phyloP scores from a whole-genome alignment of 257 asterid genomes.

The Cruciata laevipes region DNA sequence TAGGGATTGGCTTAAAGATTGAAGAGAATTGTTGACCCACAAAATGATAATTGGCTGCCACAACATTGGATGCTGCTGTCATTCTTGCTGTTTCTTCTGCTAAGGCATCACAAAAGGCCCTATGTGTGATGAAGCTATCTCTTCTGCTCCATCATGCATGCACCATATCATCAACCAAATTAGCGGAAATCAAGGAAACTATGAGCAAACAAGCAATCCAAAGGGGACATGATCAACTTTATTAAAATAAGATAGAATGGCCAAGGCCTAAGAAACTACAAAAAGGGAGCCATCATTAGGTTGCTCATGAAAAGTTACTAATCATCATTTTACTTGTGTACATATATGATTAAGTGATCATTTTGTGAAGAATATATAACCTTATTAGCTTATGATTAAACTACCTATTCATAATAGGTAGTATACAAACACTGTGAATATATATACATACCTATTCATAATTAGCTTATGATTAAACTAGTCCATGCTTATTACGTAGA shows the following conservation, averaged over 20 bases:
- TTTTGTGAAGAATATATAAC: neutral
- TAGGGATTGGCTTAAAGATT: conserved; percentile 37
- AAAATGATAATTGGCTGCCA: conserved; percentile 39
- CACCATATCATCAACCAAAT: neutral
- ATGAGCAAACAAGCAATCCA: neutral
- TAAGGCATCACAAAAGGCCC: conserved; percentile 92
- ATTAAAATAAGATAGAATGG: neutral
- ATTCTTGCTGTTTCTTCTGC: conserved; percentile 87
- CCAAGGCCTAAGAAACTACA: neutral
- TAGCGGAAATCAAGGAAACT: neutral
- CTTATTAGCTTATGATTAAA: neutral
- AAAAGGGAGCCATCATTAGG: neutral
- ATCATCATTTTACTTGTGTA: neutral
- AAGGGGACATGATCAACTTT: neutral
- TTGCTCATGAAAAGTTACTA: neutral
- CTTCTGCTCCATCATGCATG: conserved; percentile 35
- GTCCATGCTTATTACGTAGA: neutral
- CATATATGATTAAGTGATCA: neutral
- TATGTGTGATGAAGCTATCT: conserved; percentile 91
- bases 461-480: too few species aligned
- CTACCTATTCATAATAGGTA: too few species aligned
- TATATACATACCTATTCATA: too few species aligned
- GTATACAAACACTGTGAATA: too few species aligned
- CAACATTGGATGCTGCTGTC: conserved; percentile 53
- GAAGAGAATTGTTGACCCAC: conserved; percentile 56